Percentiles rank a stretch among this genome's conserved stretches.
Evolutionary conservation across 768 basidiomycete genomes (phyloP).

Genomic region (Macrolepiota fuliginosa): DNA sequence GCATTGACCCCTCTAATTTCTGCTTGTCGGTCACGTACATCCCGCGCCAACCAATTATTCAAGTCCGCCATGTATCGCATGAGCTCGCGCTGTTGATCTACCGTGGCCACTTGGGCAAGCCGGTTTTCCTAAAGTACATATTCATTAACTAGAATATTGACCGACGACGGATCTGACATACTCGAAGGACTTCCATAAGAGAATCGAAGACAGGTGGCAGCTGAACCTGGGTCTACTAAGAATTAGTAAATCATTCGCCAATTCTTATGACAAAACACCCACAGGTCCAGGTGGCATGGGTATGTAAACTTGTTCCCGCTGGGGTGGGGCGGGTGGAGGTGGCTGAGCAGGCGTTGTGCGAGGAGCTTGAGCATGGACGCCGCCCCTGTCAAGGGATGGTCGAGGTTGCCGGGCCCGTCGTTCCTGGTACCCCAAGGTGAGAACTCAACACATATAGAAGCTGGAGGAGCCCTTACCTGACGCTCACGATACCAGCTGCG

Average conservation of each 20-base stretch:
- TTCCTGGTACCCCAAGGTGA: too few species aligned
- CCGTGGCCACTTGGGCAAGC: conserved; percentile 66
- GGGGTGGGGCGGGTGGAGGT: conserved; percentile 19
- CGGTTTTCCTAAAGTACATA: conserved; percentile 63
- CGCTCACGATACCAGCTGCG: too few species aligned
- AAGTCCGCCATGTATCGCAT: conserved; percentile 76
- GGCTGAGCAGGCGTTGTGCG: conserved; percentile 15
- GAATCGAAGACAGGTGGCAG: conserved; percentile 65
- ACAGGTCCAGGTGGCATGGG: conserved; percentile 48
- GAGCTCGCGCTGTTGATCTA: conserved; percentile 76
- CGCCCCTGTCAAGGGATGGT: background rate
- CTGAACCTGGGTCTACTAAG: conserved; percentile 53
- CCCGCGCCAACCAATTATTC: conserved; percentile 78
- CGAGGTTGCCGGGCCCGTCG: background rate
- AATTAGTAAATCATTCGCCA: conserved; percentile 1
- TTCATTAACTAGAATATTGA: background rate
- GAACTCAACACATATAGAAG: background rate
- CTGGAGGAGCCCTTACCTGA: background rate
- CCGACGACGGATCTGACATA: conserved; percentile 27
- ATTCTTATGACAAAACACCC: conserved; percentile 22
- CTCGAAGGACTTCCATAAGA: conserved; percentile 66
- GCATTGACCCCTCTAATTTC: conserved; percentile 67
- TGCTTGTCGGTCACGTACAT: conserved; percentile 75
- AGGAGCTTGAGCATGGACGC: background rate
- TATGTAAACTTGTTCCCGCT: conserved; percentile 30